Evolutionary conservation across 176 grass and related monocot genomes (phyloP).

Genomic region (Metroxylon sagu): DNA sequence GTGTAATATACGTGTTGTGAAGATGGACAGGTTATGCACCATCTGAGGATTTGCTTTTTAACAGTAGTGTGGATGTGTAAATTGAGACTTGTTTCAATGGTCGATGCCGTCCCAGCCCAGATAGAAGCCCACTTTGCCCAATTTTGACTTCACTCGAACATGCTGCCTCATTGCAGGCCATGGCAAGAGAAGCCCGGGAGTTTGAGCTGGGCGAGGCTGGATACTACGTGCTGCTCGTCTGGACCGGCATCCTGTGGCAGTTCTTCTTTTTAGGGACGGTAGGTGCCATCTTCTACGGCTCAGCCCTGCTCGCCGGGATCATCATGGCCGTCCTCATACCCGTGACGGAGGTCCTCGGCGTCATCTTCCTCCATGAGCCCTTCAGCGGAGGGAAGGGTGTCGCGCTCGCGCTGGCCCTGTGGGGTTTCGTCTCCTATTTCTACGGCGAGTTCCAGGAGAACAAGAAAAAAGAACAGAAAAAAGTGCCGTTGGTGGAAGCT

Average conservation of each 20-base stretch:
- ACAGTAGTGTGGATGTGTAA: too few relatives aligned
- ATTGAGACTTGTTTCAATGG: too few relatives aligned
- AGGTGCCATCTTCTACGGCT: constrained; percentile 65
- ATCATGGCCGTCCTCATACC: constrained; percentile 61
- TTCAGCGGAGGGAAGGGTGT: constrained; percentile 67
- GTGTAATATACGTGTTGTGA: too few relatives aligned
- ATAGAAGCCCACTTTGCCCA: too few relatives aligned
- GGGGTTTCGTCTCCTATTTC: constrained; percentile 76
- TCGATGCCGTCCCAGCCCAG: too few relatives aligned
- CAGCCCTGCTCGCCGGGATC: constrained; percentile 62
- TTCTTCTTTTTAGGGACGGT: constrained; percentile 76
- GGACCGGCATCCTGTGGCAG: constrained; percentile 36
- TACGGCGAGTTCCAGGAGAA: constrained; percentile 57
- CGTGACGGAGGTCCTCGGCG: constrained; percentile 52
- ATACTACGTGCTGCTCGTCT: constrained; percentile 63
- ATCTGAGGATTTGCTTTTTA: too few relatives aligned
- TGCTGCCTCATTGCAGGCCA: constrained; percentile 34
- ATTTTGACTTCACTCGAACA: too few relatives aligned
- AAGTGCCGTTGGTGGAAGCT: too few relatives aligned
- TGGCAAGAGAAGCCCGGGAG: constrained; percentile 43
- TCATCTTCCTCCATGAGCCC: constrained; percentile 55
- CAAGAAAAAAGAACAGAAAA: background rate
- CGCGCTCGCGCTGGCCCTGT: constrained; percentile 58
- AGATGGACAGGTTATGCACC: too few relatives aligned
- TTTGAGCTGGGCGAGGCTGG: constrained; percentile 41